These are phyloP conservation scores for Magnolia changhungtana DNA, from an alignment of 164 flowering plant species.

Conservation along the genomic window DNA sequence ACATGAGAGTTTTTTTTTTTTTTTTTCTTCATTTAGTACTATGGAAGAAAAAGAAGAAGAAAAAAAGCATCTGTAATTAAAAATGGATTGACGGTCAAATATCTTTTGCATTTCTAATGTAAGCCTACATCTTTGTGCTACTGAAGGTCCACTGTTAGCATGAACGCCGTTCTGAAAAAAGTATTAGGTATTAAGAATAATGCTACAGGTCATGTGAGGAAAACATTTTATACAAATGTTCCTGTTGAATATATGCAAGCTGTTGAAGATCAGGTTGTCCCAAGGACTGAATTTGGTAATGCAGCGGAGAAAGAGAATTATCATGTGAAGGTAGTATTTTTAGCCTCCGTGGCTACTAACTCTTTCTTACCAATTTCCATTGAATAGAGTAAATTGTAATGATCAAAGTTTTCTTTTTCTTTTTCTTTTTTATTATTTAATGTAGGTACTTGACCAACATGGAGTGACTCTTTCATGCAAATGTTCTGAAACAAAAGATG, in stretches of 20 bases:
- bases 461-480: conserved; percentile 44
- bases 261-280: conserved; percentile 25
- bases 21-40: no score
- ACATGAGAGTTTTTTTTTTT: no score
- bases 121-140: no score
- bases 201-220: conserved; percentile 24
- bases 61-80: no score
- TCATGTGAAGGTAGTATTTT: conserved; percentile 40
- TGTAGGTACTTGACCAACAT: conserved; percentile 42
- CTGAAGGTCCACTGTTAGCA: no score
- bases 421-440: background rate
- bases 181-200: conserved; percentile 19
- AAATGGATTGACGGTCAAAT: no score
- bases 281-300: conserved; percentile 32
- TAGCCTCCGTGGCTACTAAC: background rate
- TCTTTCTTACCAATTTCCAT: background rate
- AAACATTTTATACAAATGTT: conserved; percentile 32
- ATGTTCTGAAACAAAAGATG: conserved; percentile 31
- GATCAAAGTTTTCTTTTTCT: background rate
- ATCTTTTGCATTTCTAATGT: no score
- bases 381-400: no score
- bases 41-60: no score
- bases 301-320: conserved; percentile 43
- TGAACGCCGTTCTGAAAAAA: conserved; percentile 14
- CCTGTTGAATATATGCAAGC: conserved; percentile 36